Evolutionary conservation across 2,329 filamentous ascomycete species (phyloP).

Genomic region (Sarocladium kiliense): DNA sequence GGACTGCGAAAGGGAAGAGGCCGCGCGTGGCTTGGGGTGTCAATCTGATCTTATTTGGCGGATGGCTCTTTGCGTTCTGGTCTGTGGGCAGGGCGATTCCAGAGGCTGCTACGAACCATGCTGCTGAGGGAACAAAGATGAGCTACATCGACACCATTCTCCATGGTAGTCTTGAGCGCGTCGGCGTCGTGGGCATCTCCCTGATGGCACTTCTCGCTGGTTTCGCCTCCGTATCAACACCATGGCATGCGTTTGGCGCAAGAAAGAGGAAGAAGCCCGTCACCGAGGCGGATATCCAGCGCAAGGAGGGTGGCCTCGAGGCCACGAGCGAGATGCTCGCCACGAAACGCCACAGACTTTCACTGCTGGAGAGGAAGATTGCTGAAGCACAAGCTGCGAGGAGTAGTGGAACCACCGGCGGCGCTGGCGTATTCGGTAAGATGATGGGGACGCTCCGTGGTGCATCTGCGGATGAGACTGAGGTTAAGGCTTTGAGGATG

Average conservation of each 20-base stretch:
- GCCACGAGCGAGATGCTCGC: slow-evolving; percentile 75
- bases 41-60: slow-evolving; percentile 55
- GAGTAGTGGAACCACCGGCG: slow-evolving; percentile 13
- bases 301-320: slow-evolving; percentile 74
- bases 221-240: slow-evolving; percentile 81
- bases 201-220: slow-evolving; percentile 85
- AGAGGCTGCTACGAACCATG: slow-evolving; percentile 21
- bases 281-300: slow-evolving; percentile 67
- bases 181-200: slow-evolving; percentile 80
- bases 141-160: slow-evolving; percentile 24
- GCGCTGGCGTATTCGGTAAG: slow-evolving; percentile 61
- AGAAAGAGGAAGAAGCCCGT: slow-evolving; percentile 45
- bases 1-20: slow-evolving; percentile 49
- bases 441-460: slow-evolving; percentile 68
- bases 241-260: slow-evolving; percentile 77
- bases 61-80: slow-evolving; percentile 75
- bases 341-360: slow-evolving; percentile 67
- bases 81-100: slow-evolving; percentile 63
- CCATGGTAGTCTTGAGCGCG: slow-evolving; percentile 57
- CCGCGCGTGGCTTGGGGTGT: slow-evolving; percentile 59
- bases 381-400: slow-evolving; percentile 22
- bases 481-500: slow-evolving; percentile 59
- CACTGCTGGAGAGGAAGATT: slow-evolving; percentile 61
- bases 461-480: slow-evolving; percentile 53
- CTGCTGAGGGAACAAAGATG: slow-evolving; percentile 16